Percentiles rank a stretch among this genome's conserved stretches.
These are phyloP conservation scores for Phoma herbarum DNA, from an alignment of 2,329 filamentous ascomycete genomes.

Conservation along the genomic window DNA sequence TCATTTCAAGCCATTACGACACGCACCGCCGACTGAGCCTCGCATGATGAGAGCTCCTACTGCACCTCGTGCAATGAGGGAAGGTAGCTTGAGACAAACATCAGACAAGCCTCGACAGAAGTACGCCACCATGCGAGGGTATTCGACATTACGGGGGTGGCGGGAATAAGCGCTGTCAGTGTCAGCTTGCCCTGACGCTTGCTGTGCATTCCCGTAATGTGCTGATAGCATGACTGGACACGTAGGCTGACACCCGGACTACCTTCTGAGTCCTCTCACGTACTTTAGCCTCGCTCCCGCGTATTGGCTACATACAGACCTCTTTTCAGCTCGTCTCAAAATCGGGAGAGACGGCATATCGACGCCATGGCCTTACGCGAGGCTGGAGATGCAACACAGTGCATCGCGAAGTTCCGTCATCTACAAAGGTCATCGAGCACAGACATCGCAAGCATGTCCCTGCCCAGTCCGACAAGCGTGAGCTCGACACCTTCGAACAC, in stretches of 20 bases:
- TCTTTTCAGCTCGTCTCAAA: neutral
- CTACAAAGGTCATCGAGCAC: neutral
- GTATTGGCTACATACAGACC: neutral
- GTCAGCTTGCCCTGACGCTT: neutral
- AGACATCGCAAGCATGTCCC: neutral
- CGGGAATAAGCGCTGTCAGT: neutral
- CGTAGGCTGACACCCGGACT: too few species aligned
- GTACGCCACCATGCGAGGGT: neutral
- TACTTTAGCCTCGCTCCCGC: too few species aligned
- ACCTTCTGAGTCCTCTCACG: too few species aligned
- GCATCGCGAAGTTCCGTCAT: neutral
- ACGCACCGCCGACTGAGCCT: constrained; percentile 9
- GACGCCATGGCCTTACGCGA: neutral
- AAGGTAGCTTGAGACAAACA: neutral
- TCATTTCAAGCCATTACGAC: constrained; percentile 7
- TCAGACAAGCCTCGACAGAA: neutral
- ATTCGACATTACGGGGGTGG: neutral
- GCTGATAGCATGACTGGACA: neutral
- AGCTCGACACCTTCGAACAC: too few species aligned
- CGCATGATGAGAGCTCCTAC: constrained; percentile 10
- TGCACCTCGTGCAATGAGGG: constrained; percentile 14
- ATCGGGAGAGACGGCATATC: too few species aligned
- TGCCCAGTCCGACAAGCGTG: neutral
- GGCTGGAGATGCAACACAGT: neutral
- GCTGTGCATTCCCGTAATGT: neutral